phyloP scores from a whole-genome alignment of 1,284 basidiomycete species.

The Fomitiporia mediterranea region DNA sequence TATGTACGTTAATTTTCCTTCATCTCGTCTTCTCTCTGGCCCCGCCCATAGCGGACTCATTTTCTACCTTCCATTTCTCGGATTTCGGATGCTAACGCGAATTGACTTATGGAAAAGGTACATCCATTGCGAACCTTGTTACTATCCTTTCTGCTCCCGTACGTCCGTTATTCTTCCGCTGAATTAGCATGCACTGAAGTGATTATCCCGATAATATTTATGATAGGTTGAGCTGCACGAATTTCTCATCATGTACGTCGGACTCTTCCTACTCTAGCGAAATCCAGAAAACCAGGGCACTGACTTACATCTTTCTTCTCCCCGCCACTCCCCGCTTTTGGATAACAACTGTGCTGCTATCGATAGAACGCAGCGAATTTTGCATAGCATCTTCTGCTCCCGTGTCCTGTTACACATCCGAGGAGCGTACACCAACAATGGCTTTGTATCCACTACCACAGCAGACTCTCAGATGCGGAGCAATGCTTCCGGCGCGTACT shows the following conservation, averaged over 20 bases:
- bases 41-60: neutral
- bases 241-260: conserved; percentile 17
- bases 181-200: too few relatives aligned
- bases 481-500: neutral
- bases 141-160: conserved; percentile 17
- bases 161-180: neutral
- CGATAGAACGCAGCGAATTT: conserved; percentile 12
- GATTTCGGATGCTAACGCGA: neutral
- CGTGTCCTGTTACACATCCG: conserved; percentile 19
- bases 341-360: neutral
- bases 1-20: conserved; percentile 1
- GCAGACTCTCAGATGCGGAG: neutral
- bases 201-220: too few relatives aligned
- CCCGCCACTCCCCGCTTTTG: neutral
- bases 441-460: neutral
- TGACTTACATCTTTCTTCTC: neutral
- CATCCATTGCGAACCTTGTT: conserved; percentile 15
- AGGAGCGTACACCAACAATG: conserved; percentile 16
- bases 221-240: conserved; percentile 15
- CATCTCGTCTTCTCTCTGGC: neutral
- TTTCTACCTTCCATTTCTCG: neutral
- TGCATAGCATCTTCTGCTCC: conserved; percentile 19
- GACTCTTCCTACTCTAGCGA: neutral
- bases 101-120: neutral
- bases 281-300: neutral